Evolutionary conservation across 148 eudicot species (phyloP).

Genomic region (Vaccinium vitisidaea): DNA sequence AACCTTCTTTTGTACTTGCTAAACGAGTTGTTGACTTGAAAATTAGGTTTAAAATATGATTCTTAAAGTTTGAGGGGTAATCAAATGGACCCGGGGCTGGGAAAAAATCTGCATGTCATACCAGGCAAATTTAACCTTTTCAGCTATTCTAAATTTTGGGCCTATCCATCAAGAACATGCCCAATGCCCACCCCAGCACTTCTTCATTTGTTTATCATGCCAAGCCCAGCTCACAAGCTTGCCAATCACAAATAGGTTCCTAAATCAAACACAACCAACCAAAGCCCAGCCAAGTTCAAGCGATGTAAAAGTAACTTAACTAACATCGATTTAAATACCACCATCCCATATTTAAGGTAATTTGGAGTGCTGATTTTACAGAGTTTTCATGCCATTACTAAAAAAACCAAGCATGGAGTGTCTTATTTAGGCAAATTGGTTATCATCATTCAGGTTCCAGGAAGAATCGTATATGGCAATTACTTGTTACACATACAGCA

Average conservation of each 20-base stretch:
- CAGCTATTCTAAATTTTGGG: not conserved
- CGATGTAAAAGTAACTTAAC: not conserved
- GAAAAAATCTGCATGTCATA: not conserved
- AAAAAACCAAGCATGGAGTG: not conserved
- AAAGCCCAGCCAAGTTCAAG: not conserved
- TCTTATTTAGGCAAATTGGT: not conserved
- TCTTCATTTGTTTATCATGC: not conserved
- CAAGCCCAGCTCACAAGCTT: not conserved
- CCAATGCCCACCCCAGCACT: not conserved
- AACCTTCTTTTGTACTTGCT: not conserved
- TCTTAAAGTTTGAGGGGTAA: not conserved
- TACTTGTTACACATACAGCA: not conserved
- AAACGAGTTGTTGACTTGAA: not conserved
- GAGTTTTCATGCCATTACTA: not conserved
- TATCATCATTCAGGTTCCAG: constrained; percentile 5
- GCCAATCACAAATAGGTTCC: not conserved
- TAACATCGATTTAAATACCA: not conserved
- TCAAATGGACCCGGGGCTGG: not conserved
- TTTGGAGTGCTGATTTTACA: not conserved
- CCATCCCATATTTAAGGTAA: not conserved
- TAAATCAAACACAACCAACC: not conserved
- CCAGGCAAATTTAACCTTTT: not conserved
- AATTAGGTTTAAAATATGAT: not conserved
- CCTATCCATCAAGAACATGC: not conserved
- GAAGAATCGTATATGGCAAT: not conserved